Percentiles rank a stretch among this genome's conserved stretches.
Conservation (phyloP, 73 alveolate genomes). For the Stentor coeruleus region DNA sequence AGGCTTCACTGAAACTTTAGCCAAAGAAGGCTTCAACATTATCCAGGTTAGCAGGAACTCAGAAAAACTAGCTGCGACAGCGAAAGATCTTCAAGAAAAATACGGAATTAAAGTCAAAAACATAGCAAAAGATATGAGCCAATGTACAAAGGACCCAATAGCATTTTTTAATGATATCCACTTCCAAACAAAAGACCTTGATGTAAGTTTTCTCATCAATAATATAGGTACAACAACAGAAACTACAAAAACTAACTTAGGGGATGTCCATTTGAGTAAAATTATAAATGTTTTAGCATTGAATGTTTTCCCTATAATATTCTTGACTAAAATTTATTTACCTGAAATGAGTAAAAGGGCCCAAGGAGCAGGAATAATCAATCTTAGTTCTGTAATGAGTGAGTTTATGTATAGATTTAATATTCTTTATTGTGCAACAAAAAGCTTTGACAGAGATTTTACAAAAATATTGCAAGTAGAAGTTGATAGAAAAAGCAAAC, state of each 20-base stretch:
- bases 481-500: neutral
- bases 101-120: neutral
- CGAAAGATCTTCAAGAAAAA: neutral
- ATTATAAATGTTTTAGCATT: neutral
- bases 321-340: neutral
- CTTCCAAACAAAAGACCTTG: neutral
- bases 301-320: neutral
- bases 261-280: neutral
- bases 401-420: neutral
- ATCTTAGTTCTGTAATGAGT: neutral
- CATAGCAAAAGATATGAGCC: neutral
- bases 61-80: slow-evolving; percentile 35
- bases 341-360: neutral
- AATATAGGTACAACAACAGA: slow-evolving; percentile 30
- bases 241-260: neutral
- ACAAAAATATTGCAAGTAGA: neutral
- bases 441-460: neutral
- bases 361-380: neutral
- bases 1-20: slow-evolving; percentile 50
- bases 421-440: neutral
- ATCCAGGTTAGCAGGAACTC: slow-evolving; percentile 53
- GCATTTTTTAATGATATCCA: slow-evolving; percentile 20
- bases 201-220: slow-evolving; percentile 34
- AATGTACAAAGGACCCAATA: neutral
- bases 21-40: slow-evolving; percentile 57